Evolutionary conservation across 768 basidiomycete genomes (phyloP), one percentile per base, ranked within the genome.

Genomic region (Phanerodontia chrysosporium): DNA sequence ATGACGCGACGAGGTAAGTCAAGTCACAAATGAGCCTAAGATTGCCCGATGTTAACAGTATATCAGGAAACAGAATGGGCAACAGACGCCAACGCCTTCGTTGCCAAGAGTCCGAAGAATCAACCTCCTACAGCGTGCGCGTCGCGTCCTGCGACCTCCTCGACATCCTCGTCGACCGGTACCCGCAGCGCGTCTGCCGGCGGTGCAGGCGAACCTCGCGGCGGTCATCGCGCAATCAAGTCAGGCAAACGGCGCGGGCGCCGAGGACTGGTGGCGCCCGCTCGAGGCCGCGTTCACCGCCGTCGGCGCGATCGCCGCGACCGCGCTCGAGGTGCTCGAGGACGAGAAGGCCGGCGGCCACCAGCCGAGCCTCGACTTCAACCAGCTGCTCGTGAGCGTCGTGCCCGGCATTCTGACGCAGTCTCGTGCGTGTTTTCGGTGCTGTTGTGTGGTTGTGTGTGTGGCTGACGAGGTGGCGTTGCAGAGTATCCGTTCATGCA

Each of bases 71-170:
- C 95, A 29, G 88, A 84, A 16, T 98, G 96, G 96, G 83, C 85
- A 2, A 83, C 80, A 55, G 90, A 97, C 65, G 86, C 92, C 3
- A 98, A 98, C 64, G 84, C 89, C 2, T 98, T 98, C 67, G 86
- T 98, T 29, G 88, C 89, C 93, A 98, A 68, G 95, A 98, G 67
- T 93, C 97, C 55, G 96, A 98, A 60, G 94, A 96, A 61, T 86
- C 86, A 1, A 84, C 90, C 55, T 69, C 79, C 1, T 95, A 94
- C 68, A 91, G 90, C 56, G 80, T 93, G 32, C 82, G 97, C 35
- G 83, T 92, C 1, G 89, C 92, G 3, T 87, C 87, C 2, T 87
- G 94, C 65, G 96, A 98, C 67, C 73, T 98, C 35, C 73, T 96
- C 52, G 80, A 80, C 30, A 51, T 51, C 18, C 49, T 51, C n/a